Conservation (phyloP, 1,139 yeast genomes). For the Yamadazyma epiphylla region DNA sequence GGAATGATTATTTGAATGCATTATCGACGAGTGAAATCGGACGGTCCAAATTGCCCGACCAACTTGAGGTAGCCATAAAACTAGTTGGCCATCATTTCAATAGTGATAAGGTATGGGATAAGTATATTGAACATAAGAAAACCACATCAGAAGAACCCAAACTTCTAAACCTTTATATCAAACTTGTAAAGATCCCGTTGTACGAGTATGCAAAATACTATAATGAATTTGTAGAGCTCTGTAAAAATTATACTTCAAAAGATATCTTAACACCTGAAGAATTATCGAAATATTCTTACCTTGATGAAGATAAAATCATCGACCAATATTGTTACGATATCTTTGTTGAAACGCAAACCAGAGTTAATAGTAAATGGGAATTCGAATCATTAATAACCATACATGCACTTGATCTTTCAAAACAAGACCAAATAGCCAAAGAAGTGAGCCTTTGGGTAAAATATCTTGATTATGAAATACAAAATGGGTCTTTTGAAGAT, state of each 20-base stretch:
- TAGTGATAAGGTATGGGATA: slow-evolving; percentile 66
- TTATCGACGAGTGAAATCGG: slow-evolving; percentile 13
- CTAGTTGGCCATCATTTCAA: slow-evolving; percentile 54
- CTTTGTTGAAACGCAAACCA: slow-evolving; percentile 43
- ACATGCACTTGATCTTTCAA: slow-evolving; percentile 38
- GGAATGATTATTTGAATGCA: slow-evolving; percentile 62
- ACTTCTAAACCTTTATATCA: slow-evolving; percentile 29
- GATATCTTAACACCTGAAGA: slow-evolving; percentile 25
- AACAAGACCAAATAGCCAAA: slow-evolving; percentile 16
- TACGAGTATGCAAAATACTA: slow-evolving; percentile 70
- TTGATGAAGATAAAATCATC: slow-evolving; percentile 28
- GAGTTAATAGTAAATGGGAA: slow-evolving; percentile 57
- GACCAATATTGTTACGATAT: slow-evolving; percentile 40
- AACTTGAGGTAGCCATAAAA: slow-evolving; percentile 4
- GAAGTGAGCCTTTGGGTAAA: slow-evolving; percentile 48
- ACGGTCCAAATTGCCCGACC: neutral
- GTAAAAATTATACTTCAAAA: slow-evolving; percentile 27
- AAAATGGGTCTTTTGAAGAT: neutral
- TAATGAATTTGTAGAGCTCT: slow-evolving; percentile 44
- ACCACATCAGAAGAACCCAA: slow-evolving; percentile 13
- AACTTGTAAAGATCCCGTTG: slow-evolving; percentile 51
- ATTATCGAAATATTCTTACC: slow-evolving; percentile 18
- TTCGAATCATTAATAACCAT: slow-evolving; percentile 51
- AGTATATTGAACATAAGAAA: slow-evolving; percentile 47
- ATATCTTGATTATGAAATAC: slow-evolving; percentile 47